A percentile compares a stretch with the other conserved stretches of the same genome.
Conservation (phyloP, 2,329 filamentous ascomycete species). For the Pseudogymnoascus pannorum region DNA sequence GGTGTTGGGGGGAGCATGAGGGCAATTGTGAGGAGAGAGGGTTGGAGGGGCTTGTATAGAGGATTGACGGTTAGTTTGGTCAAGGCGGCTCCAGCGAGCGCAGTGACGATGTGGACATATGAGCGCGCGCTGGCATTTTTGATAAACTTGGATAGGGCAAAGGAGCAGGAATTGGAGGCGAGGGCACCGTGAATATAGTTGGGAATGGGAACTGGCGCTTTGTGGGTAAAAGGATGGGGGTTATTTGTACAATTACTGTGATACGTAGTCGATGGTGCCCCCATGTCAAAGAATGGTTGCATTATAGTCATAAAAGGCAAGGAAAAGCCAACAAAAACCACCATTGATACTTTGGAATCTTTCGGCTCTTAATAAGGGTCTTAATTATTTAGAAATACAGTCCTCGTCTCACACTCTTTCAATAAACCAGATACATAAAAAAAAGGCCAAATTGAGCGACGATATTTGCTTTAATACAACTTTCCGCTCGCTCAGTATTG, state of each 20-base stretch:
- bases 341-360: background rate
- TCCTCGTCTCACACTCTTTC: background rate
- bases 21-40: conserved; percentile 65
- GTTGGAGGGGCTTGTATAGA: conserved; percentile 73
- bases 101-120: conserved; percentile 72
- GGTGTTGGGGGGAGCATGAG: conserved; percentile 57
- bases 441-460: background rate
- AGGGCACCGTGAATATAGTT: background rate
- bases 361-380: background rate
- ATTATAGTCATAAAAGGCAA: background rate
- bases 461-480: background rate
- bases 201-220: conserved; percentile 4
- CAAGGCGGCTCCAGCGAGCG: conserved; percentile 80
- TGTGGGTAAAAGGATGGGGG: background rate
- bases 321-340: background rate
- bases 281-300: background rate
- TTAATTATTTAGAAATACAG: background rate
- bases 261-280: background rate
- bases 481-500: background rate
- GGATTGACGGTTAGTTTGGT: conserved; percentile 78
- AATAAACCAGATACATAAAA: background rate
- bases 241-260: background rate
- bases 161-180: background rate
- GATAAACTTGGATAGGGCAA: background rate
- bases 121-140: conserved; percentile 45